Evolutionary conservation across 306 rosid species (phyloP).

Genomic region (Delonix regia): DNA sequence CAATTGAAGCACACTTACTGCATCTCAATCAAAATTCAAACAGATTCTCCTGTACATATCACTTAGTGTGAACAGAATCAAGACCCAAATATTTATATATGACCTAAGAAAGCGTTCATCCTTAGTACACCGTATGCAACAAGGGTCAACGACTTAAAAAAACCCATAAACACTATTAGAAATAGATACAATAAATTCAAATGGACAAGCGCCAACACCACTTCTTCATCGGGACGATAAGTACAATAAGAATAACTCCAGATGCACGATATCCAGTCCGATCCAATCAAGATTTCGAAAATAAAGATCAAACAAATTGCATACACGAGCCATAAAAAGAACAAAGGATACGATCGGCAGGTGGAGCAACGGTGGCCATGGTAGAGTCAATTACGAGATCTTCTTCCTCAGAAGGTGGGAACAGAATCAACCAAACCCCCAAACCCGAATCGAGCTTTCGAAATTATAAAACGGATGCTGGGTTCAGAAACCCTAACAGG

Average conservation of each 20-base stretch:
- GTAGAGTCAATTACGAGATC: conserved; percentile 50
- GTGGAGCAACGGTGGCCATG: conserved; percentile 83
- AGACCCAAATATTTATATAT: background rate
- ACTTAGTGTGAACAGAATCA: background rate
- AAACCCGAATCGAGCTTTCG: conserved; percentile 2
- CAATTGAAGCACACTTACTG: background rate
- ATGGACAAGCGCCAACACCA: background rate
- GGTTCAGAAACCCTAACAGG: conserved; percentile 50
- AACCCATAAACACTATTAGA: background rate
- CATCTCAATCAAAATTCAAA: conserved; percentile 10
- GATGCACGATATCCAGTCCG: background rate
- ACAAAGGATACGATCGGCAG: conserved; percentile 89
- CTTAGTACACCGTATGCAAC: background rate
- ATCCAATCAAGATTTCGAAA: conserved; percentile 29
- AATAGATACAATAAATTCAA: background rate
- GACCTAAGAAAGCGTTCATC: background rate
- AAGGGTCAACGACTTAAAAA: background rate
- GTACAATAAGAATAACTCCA: background rate
- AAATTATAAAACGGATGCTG: conserved; percentile 38
- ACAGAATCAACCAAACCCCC: conserved; percentile 9
- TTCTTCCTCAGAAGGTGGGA: conserved; percentile 21
- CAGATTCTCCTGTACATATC: background rate
- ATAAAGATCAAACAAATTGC: conserved; percentile 33
- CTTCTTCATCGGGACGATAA: conserved; percentile 13
- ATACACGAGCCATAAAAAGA: background rate